Percentiles rank a stretch among this genome's conserved stretches.
These are phyloP conservation scores for Phytophthora boehmeriae DNA, from an alignment of 352 stramenopile genomes.

Conservation along the genomic window DNA sequence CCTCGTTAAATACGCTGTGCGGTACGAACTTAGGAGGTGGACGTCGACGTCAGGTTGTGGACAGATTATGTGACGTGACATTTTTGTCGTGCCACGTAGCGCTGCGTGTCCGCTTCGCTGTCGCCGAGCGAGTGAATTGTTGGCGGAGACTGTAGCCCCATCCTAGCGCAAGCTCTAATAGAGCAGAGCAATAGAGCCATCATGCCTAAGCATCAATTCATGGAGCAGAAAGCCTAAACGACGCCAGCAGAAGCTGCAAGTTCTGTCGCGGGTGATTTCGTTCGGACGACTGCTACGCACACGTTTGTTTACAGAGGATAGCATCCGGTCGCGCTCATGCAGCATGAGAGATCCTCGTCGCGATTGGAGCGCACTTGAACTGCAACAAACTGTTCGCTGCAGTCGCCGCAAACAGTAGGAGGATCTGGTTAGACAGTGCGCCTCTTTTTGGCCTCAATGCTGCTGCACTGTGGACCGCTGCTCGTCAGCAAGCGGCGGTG, in stretches of 20 bases:
- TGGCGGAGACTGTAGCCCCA: slow-evolving; percentile 18
- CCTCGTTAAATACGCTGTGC: slow-evolving; percentile 18
- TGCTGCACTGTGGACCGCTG: slow-evolving; percentile 11
- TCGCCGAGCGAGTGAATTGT: slow-evolving; percentile 13
- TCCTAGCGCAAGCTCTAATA: slow-evolving; percentile 25
- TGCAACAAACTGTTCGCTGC: too few relatives aligned
- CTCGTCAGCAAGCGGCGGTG: slow-evolving; percentile 20
- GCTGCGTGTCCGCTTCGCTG: slow-evolving; percentile 6
- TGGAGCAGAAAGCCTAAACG: slow-evolving; percentile 6
- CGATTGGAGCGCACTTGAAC: too few relatives aligned
- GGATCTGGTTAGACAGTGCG: background rate
- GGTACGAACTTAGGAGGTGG: too few relatives aligned
- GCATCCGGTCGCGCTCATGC: background rate
- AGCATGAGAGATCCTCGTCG: background rate
- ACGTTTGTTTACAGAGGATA: background rate
- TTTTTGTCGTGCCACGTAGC: slow-evolving; percentile 17
- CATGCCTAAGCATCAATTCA: slow-evolving; percentile 7
- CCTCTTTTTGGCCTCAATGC: slow-evolving; percentile 6
- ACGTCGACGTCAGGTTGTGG: background rate
- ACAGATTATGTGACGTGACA: background rate
- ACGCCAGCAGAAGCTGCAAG: background rate
- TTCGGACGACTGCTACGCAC: slow-evolving; percentile 12
- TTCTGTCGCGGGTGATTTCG: slow-evolving; percentile 20
- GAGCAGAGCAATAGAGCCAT: slow-evolving; percentile 17
- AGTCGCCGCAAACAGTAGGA: too few relatives aligned